These are phyloP conservation scores for Boechera retrofracta DNA, from an alignment of 345 rosid species.

Conservation along the genomic window DNA sequence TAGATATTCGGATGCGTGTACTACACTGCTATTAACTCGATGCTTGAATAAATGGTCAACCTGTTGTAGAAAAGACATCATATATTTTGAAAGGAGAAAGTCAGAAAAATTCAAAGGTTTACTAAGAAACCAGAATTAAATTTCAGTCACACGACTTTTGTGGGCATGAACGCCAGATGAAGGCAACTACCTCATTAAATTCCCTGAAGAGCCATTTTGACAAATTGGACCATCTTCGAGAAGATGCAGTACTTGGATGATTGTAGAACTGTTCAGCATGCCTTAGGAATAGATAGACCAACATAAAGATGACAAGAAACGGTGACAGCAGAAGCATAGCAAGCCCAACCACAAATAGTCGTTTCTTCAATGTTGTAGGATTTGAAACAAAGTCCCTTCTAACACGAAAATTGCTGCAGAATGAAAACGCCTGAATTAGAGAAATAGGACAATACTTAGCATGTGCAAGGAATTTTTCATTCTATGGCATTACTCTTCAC, in stretches of 20 bases:
- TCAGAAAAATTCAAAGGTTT: not conserved
- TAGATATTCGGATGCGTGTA: conserved; percentile 84
- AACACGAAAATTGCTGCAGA: conserved; percentile 86
- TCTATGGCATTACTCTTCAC: conserved; percentile 5
- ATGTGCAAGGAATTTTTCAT: conserved; percentile 10
- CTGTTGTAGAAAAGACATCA: conserved; percentile 50
- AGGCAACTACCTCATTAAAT: conserved; percentile 84
- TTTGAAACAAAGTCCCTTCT: conserved; percentile 87
- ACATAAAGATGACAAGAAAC: conserved; percentile 95
- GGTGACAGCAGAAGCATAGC: conserved; percentile 91
- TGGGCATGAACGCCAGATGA: conserved; percentile 11
- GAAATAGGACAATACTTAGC: conserved; percentile 37
- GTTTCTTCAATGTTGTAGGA: conserved; percentile 77
- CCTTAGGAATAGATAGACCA: conserved; percentile 90
- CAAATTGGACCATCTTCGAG: conserved; percentile 97
- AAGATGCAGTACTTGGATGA: conserved; percentile 97
- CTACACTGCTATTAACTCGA: conserved; percentile 85
- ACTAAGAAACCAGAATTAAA: not conserved
- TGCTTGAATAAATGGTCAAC: conserved; percentile 99
- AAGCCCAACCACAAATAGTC: conserved; percentile 87
- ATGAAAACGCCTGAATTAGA: conserved; percentile 46
- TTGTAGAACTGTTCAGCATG: conserved; percentile 98
- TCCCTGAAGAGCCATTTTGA: conserved; percentile 97
- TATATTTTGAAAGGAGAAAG: not conserved
- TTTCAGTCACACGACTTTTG: not conserved